Conservation (phyloP, 352 stramenopile genomes). For the Globisporangium yorkense region DNA sequence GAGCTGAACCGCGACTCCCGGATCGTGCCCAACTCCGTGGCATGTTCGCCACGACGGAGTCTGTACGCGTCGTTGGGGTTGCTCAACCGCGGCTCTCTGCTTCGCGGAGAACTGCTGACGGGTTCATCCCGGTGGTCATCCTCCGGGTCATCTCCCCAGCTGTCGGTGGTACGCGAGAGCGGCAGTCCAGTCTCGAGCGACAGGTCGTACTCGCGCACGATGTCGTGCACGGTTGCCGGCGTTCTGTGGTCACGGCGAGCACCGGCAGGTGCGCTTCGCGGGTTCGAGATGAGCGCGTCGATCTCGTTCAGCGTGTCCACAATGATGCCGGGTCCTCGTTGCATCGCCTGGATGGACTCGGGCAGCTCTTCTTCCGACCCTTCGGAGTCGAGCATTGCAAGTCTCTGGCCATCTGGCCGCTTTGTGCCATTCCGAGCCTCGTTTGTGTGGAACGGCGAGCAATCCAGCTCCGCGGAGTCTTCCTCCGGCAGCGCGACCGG, state of each 20-base stretch:
- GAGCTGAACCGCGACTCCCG: conserved; percentile 10
- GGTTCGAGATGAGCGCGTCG: conserved; percentile 34
- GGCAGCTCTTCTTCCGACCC: conserved; percentile 19
- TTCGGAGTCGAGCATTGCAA: conserved; percentile 10
- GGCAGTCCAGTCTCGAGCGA: conserved; percentile 47
- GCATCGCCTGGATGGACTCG: conserved; percentile 30
- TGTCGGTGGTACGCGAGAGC: conserved; percentile 53
- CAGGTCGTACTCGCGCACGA: conserved; percentile 41
- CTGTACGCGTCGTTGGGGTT: not conserved
- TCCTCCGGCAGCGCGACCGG: not conserved
- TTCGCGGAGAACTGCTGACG: not conserved
- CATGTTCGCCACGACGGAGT: conserved; percentile 1
- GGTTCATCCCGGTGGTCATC: conserved; percentile 10
- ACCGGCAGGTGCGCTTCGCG: conserved; percentile 13
- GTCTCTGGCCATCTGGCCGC: conserved; percentile 4
- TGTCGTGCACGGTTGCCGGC: conserved; percentile 20
- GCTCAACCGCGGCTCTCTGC: not conserved
- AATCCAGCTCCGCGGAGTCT: not conserved
- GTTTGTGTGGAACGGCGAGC: conserved; percentile 1
- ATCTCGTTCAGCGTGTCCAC: conserved; percentile 44
- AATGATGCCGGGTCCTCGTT: conserved; percentile 31
- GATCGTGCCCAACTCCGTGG: conserved; percentile 6
- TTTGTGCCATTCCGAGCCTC: conserved; percentile 9
- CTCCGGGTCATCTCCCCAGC: conserved; percentile 38
- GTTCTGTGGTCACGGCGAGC: not conserved